A percentile compares a stretch with the other conserved stretches of the same genome.
Conservation (phyloP, 148 eudicot species). For the Fallopia convolvulus region DNA sequence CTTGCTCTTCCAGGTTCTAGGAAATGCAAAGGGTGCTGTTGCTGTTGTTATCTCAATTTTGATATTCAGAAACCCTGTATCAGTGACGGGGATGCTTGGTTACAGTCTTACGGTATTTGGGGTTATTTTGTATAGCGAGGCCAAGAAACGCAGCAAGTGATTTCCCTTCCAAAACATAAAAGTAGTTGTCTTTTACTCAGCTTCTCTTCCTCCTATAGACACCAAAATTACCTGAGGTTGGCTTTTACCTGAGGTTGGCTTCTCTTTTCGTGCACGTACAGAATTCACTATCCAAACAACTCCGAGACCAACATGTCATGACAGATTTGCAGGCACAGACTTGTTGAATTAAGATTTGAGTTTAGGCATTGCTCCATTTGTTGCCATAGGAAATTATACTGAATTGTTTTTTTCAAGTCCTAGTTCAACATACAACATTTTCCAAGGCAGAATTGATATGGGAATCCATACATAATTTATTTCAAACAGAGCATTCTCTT, state of each 20-base stretch:
- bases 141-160: conserved; percentile 38
- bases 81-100: conserved; percentile 45
- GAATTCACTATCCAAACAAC: neutral
- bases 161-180: neutral
- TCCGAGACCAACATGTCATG: neutral
- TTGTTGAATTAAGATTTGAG: neutral
- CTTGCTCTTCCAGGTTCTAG: conserved; percentile 18
- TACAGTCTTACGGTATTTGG: conserved; percentile 37
- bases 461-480: neutral
- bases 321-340: conserved; percentile 3
- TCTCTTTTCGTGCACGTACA: conserved; percentile 3
- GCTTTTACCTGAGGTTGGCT: neutral
- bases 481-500: neutral
- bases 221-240: neutral
- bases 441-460: neutral
- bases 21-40: conserved; percentile 50
- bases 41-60: conserved; percentile 45
- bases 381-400: neutral
- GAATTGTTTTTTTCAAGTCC: neutral
- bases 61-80: conserved; percentile 41
- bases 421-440: neutral
- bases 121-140: conserved; percentile 38
- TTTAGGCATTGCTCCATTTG: conserved; percentile 5
- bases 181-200: neutral
- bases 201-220: neutral